These are phyloP conservation scores for Calonectria fujianensis DNA, from an alignment of 2,329 filamentous ascomycete genomes.

Conservation along the genomic window DNA sequence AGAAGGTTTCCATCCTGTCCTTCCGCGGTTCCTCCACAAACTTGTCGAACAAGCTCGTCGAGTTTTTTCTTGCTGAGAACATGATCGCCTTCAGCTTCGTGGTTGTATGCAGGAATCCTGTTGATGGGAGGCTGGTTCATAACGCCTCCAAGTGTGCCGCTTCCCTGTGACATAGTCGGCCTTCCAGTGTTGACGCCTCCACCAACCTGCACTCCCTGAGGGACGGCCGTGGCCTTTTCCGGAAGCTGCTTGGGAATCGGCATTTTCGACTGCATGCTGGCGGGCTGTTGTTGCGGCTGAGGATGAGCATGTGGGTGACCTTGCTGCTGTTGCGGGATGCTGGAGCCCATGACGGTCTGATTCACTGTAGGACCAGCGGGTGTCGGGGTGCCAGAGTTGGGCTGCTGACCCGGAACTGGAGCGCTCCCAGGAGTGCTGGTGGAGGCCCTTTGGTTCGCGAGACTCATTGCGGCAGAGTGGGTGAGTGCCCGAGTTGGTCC, in stretches of 20 bases:
- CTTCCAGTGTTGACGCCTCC: slow-evolving; percentile 79
- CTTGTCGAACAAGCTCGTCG: slow-evolving; percentile 94
- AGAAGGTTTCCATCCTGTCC: slow-evolving; percentile 85
- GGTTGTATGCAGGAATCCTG: slow-evolving; percentile 87
- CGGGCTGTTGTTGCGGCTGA: slow-evolving; percentile 63
- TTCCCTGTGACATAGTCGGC: slow-evolving; percentile 89
- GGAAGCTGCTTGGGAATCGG: slow-evolving; percentile 88
- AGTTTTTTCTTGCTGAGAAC: slow-evolving; percentile 99
- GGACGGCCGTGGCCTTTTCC: slow-evolving; percentile 79
- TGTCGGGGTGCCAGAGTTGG: slow-evolving; percentile 56
- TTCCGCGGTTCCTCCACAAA: slow-evolving; percentile 86
- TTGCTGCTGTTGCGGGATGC: slow-evolving; percentile 56
- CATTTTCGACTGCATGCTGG: slow-evolving; percentile 77
- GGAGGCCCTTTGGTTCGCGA: slow-evolving; percentile 66
- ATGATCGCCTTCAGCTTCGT: slow-evolving; percentile 93
- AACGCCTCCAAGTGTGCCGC: slow-evolving; percentile 84
- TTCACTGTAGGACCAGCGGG: slow-evolving; percentile 55
- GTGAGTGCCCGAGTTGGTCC: slow-evolving; percentile 66
- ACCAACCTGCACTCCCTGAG: slow-evolving; percentile 82
- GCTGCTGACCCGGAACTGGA: slow-evolving; percentile 57
- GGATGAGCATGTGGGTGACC: slow-evolving; percentile 71
- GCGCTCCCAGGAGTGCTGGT: slow-evolving; percentile 59
- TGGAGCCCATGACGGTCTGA: slow-evolving; percentile 59
- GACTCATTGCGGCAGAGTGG: slow-evolving; percentile 70
- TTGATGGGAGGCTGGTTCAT: slow-evolving; percentile 91